Evolutionary conservation across 2,329 filamentous ascomycete species (phyloP), one percentile per base, ranked within the genome.

Genomic region (Trichophyton rubrum): DNA sequence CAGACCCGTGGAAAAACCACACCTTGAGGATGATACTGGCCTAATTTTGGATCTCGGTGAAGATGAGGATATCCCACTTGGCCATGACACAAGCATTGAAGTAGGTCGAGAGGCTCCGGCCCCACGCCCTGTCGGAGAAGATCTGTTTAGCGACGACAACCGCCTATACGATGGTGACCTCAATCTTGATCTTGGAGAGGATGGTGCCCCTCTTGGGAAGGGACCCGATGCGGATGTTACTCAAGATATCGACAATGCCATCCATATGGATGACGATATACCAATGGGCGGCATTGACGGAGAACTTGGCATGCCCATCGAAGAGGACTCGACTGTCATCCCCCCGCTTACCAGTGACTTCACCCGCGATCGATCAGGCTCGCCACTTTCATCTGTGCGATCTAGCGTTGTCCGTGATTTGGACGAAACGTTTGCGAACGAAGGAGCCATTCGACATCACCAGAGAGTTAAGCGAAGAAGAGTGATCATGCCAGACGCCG

Each of bases 51-150:
- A 87, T 66, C 79, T 93, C 63, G 78, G 80, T 62, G 79, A 82
- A 30, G 78, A 83, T 62, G 78, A 82, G 64, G 85, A 85, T 66
- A 78, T 90, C 38, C 86, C 90, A 65, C 81, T 90, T 63, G 83
- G 81, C 38, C 81, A 84, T 59, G 74, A 79, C 60, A 74, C 78
- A 62, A 93, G 86, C 68, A 85, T 96, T 62, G 93, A 99, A 85
- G 80, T 90, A 67, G 93, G 92, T 69, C 88, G 92, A 85, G 87
- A 95, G 66, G 91, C 88, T 20, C 85, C 88, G 3, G 79, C 83
- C 15, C 79, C 86, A 24, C 80, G 83, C 53, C 78, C 84, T 1
- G 75, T 86, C 20, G 88, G 74, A 64, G 78, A 75, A 59, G 77
- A 79, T 65, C 71, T 78, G 30, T 75, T 78, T 60, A 77, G 78